Evolutionary conservation across 805 yeast species (phyloP), one percentile per base, ranked within the genome.

Genomic region (Schwanniomyces vanrijiae): DNA sequence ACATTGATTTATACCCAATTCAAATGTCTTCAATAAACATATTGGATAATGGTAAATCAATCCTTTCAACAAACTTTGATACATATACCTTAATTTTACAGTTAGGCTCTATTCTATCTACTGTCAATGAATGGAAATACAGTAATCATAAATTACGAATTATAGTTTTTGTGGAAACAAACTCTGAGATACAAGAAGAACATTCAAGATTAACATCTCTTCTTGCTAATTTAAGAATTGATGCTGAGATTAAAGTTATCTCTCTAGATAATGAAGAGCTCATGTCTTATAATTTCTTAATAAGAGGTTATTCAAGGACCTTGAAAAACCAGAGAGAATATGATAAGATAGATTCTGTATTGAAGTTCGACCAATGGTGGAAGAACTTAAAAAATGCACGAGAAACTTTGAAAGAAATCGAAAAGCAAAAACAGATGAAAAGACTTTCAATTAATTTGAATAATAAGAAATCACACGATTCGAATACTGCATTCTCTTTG

Each of bases 1-100:
- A 71, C 54, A 90, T 94, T 58, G 99, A 94, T 63, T 68, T 94
- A 33, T 94, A 95, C 64, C 99, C 99, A 0, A 91, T 94, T 54
- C 99, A 94, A 59, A 94, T 94, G 97, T 84, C 95, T 3, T 92
- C 96, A 0, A 82, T 84, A 37, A 81, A 89, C 43, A 75, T 81
- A 40, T 81, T 84, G 46, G 79, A 78, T 20, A 77, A 81, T 44
- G 91, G 91, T 4, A 80, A 80, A 45, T 81, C 86, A 14, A 83
- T 87, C 1, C 61, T 86, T 49, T 87, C 96, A 0, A 90, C 96
- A 3, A 94, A 94, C 60, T 90, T 94, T 61, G 99, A 94, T 64
- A 94, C 99, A 0, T 94, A 91, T 60, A 92, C 98, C 0, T 76
- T 94, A 59, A 94, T 94, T 53, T 70, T 95, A 48, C 99, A 94